phyloP scores from a whole-genome alignment of 208 protist genomes.

The Eutreptiella sp. region DNA sequence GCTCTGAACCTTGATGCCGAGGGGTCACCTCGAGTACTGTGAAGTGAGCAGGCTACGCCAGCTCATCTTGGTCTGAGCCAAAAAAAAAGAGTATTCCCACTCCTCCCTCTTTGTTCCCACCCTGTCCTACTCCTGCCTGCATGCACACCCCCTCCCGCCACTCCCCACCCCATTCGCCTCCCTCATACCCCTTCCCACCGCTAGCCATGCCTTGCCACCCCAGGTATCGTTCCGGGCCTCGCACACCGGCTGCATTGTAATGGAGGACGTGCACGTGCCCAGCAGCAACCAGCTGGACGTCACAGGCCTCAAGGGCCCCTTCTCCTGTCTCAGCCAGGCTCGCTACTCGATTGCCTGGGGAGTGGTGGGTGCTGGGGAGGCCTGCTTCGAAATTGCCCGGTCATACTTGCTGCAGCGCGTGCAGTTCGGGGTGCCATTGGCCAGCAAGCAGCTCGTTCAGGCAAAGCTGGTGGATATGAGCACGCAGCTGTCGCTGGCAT shows the following conservation, averaged over 20 bases:
- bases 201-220: no score
- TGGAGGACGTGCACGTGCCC: constrained; percentile 76
- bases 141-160: no score
- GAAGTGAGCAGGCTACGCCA: no score
- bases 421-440: constrained; percentile 76
- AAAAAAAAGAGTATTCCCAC: no score
- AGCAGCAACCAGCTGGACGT: constrained; percentile 53
- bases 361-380: constrained; percentile 75
- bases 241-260: constrained; percentile 63
- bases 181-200: no score
- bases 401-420: constrained; percentile 64
- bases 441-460: constrained; percentile 72
- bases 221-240: constrained; percentile 48
- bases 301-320: constrained; percentile 66
- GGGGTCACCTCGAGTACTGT: no score
- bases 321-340: constrained; percentile 80
- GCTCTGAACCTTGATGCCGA: no score
- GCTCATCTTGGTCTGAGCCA: no score
- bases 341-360: constrained; percentile 86
- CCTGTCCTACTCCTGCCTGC: no score
- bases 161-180: no score
- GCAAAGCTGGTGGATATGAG: constrained; percentile 78
- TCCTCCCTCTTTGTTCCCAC: no score
- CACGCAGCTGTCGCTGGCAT: constrained; percentile 71
- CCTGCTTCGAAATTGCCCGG: constrained; percentile 54